A percentile compares a stretch with the other conserved stretches of the same genome.
phyloP scores from a whole-genome alignment of 2,329 filamentous ascomycete genomes.

The Xylariaceae sp. region DNA sequence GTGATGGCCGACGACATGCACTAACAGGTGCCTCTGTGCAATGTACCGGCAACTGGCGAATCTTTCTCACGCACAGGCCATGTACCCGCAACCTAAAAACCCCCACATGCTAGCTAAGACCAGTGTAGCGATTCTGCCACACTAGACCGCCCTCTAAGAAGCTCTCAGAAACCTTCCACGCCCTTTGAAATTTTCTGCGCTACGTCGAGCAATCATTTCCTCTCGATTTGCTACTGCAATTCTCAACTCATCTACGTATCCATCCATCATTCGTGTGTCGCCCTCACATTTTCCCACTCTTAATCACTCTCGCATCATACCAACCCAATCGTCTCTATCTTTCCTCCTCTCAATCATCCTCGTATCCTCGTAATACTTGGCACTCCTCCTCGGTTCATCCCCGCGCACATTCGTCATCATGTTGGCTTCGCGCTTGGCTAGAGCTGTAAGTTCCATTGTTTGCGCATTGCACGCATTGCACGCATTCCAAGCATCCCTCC shows the following conservation, averaged over 20 bases:
- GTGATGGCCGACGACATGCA: too few relatives aligned
- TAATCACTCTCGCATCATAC: slow-evolving; percentile 26
- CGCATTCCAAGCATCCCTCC: background rate
- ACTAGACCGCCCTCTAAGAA: slow-evolving; percentile 26
- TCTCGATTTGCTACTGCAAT: slow-evolving; percentile 19
- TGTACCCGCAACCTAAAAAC: background rate
- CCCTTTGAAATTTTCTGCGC: slow-evolving; percentile 25
- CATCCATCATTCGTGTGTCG: slow-evolving; percentile 29
- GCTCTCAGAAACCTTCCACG: slow-evolving; percentile 29
- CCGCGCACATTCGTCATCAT: slow-evolving; percentile 45
- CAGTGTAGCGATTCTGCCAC: slow-evolving; percentile 25
- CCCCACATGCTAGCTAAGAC: background rate
- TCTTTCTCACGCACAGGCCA: too few relatives aligned
- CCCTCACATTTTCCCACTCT: slow-evolving; percentile 16
- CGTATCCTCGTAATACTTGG: slow-evolving; percentile 31
- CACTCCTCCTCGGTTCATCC: slow-evolving; percentile 23
- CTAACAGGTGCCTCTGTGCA: background rate
- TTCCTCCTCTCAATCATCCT: slow-evolving; percentile 29
- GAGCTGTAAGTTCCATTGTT: slow-evolving; percentile 58
- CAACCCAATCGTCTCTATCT: slow-evolving; percentile 30
- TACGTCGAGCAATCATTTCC: slow-evolving; percentile 21
- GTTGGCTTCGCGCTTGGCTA: slow-evolving; percentile 65
- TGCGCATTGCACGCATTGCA: background rate
- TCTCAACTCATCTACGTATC: slow-evolving; percentile 25
- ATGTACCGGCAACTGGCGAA: background rate